Evolutionary conservation across 2,329 filamentous ascomycete species (phyloP).

Genomic region (Clonostachys rhizophaga): DNA sequence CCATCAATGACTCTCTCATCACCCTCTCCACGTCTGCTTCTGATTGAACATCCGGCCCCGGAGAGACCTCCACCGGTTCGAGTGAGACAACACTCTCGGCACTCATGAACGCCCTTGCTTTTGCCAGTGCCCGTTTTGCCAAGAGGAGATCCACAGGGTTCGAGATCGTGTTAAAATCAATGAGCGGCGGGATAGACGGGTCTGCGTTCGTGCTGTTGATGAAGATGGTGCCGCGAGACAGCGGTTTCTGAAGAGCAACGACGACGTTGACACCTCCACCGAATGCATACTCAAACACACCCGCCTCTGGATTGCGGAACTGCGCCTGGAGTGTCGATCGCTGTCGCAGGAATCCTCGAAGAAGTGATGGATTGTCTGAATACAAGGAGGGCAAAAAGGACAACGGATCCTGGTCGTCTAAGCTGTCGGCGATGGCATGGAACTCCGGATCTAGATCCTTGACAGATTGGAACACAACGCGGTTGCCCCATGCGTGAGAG

Average conservation of each 20-base stretch:
- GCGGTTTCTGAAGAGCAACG: constrained; percentile 12
- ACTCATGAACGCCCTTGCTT: constrained; percentile 11
- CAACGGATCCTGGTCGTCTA: constrained; percentile 7
- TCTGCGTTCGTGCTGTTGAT: constrained; percentile 12
- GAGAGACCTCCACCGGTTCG: constrained; percentile 8
- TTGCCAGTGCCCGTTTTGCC: constrained; percentile 5
- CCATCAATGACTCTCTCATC: constrained; percentile 8
- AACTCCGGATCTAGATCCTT: constrained; percentile 5
- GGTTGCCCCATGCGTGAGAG: constrained; percentile 12
- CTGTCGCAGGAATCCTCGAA: constrained; percentile 8
- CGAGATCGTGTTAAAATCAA: constrained; percentile 12
- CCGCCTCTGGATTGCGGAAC: constrained; percentile 8
- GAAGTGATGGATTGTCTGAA: constrained; percentile 5
- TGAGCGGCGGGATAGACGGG: constrained; percentile 7
- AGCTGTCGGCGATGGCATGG: constrained; percentile 3
- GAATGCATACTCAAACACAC: constrained; percentile 10
- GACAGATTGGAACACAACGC: constrained; percentile 11
- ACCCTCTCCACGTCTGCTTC: constrained; percentile 10
- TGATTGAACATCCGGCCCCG: constrained; percentile 12
- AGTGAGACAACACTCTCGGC: constrained; percentile 7
- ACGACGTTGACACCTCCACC: constrained; percentile 7
- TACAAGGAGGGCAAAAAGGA: constrained; percentile 10
- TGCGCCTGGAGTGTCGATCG: constrained; percentile 5
- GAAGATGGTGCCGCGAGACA: constrained; percentile 11
- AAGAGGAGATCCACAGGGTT: constrained; percentile 12